Evolutionary conservation across 1,139 yeast genomes (phyloP), one percentile per base, ranked within the genome.

Genomic region (Candida pseudoviswanathii): DNA sequence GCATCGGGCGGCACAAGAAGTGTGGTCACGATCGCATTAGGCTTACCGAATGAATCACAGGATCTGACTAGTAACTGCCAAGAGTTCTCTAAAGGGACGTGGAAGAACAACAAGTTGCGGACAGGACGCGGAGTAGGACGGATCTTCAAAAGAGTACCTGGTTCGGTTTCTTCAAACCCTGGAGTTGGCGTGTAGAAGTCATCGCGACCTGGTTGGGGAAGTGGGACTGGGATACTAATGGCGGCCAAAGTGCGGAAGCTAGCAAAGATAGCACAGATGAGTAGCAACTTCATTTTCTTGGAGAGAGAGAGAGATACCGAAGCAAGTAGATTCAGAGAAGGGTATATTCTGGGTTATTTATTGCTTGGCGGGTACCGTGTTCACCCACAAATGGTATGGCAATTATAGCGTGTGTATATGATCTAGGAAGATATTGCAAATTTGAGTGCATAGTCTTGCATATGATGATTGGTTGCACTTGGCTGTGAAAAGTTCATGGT

Each of bases 21-120:
- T 2, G 77, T 68, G 4, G 71, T 59, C 7, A 67, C 70, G 42
- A 68, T 58, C 2, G 68, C 73, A 24, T 54, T 60, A 4, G 75
- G 63, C 10, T 64, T 55, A 9, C 71, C 75, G 29, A 52, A 50
- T 5, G 67, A 51, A 51, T 71, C 74, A 39, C 62, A 60, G 2
- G 74, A 63, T 44, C 75, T 58, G 2, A 68, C 70, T 46, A 71
- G 52, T 37, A 69, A 52, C 52, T 71, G 73, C 68, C 72, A 68
- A 1, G 68, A 51, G 29, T 60, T 60, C 26, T 63, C 51, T 5
- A 59, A 48, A 5, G 36, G 38, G 21, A 47, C 34, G 8, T 59
- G 54, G 27, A 58, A 44, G 37, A 37, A 37, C 16, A 51, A 51
- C 16, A 58, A 10, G 42, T 58, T 53, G 33, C 59, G 48, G 34